Percentiles rank a stretch among this genome's conserved stretches.
Conservation (phyloP, 345 rosid species). For the Adansonia digitata region DNA sequence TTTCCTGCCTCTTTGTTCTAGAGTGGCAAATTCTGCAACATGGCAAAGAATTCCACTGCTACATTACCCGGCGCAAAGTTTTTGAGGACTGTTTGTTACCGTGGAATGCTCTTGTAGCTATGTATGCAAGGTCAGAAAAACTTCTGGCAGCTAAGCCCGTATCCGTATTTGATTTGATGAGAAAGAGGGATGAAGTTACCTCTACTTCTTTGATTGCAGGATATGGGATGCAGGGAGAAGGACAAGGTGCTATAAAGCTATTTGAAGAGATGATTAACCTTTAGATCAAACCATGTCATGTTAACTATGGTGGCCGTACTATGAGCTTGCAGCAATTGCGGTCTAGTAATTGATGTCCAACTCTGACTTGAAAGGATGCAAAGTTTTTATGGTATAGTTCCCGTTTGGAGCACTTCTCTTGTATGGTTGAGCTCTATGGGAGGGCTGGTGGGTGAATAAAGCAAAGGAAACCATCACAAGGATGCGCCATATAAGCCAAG, state of each 20-base stretch:
- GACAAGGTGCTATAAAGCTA: constrained; percentile 40
- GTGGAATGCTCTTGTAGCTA: constrained; percentile 72
- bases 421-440: constrained; percentile 78
- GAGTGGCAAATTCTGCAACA: constrained; percentile 72
- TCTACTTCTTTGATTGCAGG: constrained; percentile 80
- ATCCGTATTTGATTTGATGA: constrained; percentile 53
- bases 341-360: constrained; percentile 56
- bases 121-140: constrained; percentile 78
- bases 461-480: constrained; percentile 44
- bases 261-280: constrained; percentile 51
- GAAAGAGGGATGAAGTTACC: constrained; percentile 57
- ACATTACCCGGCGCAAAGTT: constrained; percentile 42
- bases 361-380: constrained; percentile 45
- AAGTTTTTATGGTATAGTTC: constrained; percentile 35
- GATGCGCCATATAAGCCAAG: constrained; percentile 67
- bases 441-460: constrained; percentile 60
- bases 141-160: constrained; percentile 47
- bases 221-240: constrained; percentile 67
- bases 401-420: constrained; percentile 58
- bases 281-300: constrained; percentile 58
- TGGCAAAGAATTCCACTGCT: constrained; percentile 86
- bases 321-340: constrained; percentile 84
- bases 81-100: constrained; percentile 43
- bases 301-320: constrained; percentile 82
- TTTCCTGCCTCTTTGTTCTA: constrained; percentile 74